Evolutionary conservation across 306 rosid species (phyloP), one percentile per base, ranked within the genome.

Genomic region (Sindora glabra): DNA sequence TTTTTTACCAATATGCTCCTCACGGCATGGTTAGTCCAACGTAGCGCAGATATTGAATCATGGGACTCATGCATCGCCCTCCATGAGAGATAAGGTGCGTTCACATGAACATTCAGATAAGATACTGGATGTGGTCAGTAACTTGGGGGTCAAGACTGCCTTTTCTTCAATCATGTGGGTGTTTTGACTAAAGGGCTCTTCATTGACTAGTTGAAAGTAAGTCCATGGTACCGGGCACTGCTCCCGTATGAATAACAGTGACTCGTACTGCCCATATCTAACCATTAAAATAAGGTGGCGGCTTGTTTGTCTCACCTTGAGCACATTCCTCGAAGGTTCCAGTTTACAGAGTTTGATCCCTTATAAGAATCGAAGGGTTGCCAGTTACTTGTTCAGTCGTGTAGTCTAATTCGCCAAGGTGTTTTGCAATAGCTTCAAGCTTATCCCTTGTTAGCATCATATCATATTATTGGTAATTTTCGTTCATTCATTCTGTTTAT

Each of bases 281-380:
- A 55, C n/a, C 8, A 39, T 38, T 45, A n/a, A 65, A 3, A 15
- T 5, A 19, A 38, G 13, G 3, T 16, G 78, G 82, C 41, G 67
- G 76, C 79, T 15, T 8, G 10, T 14, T 15, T 68, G 50, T 6
- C 30, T 4, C 50, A 16, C 21, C 2, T 22, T 11, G 1, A n/a
- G 48, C 5, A 19, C 26, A 37, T 73, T 78, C 83, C 74, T 8
- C 2, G 79, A 61, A 73, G 14, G 48, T 64, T 58, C 83, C 40
- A 22, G 16, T 5, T 21, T 5, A 34, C 3, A 22, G 11, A 27
- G n/a, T 54, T 12, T 5, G 16, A 12, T 40, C 40, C 9, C 17
- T 50, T 40, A 58, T 44, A 58, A 70, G n/a, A 21, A 42, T 23
- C 36, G 1, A 17, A 33, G 7, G 3, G n/a, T 41, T 57, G 71